Evolutionary conservation across 2,329 filamentous ascomycete genomes (phyloP).

Genomic region (Arthrobotrys musiformis): DNA sequence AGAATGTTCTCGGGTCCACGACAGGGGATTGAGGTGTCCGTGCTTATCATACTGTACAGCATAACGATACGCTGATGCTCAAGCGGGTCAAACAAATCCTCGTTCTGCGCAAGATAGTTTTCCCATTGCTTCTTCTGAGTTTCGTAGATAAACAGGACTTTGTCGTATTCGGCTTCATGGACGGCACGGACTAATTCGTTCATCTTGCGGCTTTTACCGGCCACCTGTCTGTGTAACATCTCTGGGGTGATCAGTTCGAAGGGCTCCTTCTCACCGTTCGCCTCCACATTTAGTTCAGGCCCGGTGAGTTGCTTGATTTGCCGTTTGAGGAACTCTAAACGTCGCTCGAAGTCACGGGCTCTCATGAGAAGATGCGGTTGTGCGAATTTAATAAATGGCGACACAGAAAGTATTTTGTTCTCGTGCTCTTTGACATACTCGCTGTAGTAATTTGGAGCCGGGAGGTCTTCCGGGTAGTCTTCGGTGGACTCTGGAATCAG

Average conservation of each 20-base stretch:
- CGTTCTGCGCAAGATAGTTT: conserved; percentile 86
- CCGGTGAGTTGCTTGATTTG: conserved; percentile 59
- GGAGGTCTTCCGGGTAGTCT: conserved; percentile 78
- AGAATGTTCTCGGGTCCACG: conserved; percentile 89
- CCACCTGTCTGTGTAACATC: conserved; percentile 88
- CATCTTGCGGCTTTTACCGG: conserved; percentile 76
- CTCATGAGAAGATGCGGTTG: conserved; percentile 93
- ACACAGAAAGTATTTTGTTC: conserved; percentile 91
- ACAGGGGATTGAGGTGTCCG: conserved; percentile 90
- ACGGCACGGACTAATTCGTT: conserved; percentile 94
- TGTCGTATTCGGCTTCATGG: conserved; percentile 96
- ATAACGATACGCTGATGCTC: conserved; percentile 97
- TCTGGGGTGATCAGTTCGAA: conserved; percentile 94
- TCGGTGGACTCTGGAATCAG: conserved; percentile 62
- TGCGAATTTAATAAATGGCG: conserved; percentile 94
- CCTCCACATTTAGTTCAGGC: conserved; percentile 64
- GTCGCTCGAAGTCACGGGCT: conserved; percentile 87
- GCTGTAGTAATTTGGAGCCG: conserved; percentile 91
- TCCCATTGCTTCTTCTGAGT: conserved; percentile 98
- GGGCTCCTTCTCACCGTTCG: conserved; percentile 67
- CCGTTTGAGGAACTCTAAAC: conserved; percentile 81
- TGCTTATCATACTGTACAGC: conserved; percentile 92
- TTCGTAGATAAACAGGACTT: conserved; percentile 89
- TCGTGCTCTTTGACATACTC: conserved; percentile 94
- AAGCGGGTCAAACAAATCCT: conserved; percentile 91